A percentile compares a stretch with the other conserved stretches of the same genome.
phyloP scores from a whole-genome alignment of 2,329 filamentous ascomycete species.

The Aspergillus transmontanensis region DNA sequence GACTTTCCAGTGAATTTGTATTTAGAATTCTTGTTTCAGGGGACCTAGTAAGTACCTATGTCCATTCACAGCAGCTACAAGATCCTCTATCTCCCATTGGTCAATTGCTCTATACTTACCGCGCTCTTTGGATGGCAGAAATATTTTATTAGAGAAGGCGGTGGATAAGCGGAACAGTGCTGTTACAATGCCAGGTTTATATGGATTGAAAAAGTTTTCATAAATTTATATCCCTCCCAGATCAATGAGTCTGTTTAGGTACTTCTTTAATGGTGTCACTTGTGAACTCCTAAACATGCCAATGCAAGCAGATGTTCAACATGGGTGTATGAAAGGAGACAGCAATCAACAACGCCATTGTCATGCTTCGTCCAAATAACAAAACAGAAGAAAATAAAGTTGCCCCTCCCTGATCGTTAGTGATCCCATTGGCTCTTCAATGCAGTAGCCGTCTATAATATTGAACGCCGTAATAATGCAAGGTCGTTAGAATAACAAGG shows the following conservation, averaged over 20 bases:
- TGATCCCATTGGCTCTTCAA: background rate
- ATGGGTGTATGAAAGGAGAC: conserved; percentile 7
- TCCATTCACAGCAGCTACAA: background rate
- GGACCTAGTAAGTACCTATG: background rate
- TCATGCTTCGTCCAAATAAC: conserved; percentile 12
- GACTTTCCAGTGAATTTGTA: background rate
- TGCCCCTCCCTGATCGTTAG: conserved; percentile 12
- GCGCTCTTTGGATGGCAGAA: background rate
- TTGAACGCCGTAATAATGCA: conserved; percentile 26
- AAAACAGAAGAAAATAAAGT: background rate
- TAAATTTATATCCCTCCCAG: background rate
- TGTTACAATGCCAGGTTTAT: background rate
- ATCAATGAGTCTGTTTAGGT: background rate
- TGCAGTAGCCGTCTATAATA: conserved; percentile 16
- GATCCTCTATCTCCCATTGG: background rate
- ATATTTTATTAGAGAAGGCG: background rate
- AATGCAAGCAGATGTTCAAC: conserved; percentile 22
- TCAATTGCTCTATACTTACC: background rate
- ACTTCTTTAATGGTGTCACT: background rate
- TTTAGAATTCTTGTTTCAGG: background rate
- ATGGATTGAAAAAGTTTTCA: background rate
- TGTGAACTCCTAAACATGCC: conserved; percentile 23
- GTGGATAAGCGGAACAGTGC: background rate
- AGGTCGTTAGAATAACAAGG: conserved; percentile 17
- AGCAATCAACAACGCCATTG: conserved; percentile 17